phyloP scores from a whole-genome alignment of 2,329 filamentous ascomycete species.

The Neonectria neomacrospora region DNA sequence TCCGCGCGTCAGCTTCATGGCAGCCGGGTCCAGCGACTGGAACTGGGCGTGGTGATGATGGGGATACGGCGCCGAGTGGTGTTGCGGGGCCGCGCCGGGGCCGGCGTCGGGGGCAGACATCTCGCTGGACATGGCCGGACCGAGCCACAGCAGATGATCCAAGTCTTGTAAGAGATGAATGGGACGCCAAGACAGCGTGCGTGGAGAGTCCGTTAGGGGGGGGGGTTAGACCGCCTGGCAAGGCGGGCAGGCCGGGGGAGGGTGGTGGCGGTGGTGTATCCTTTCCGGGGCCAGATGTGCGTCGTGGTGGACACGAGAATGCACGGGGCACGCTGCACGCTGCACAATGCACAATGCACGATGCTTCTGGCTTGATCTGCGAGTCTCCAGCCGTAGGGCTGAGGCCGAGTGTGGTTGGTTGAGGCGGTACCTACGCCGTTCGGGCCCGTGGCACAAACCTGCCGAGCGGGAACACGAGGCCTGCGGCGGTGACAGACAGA shows the following conservation, averaged over 20 bases:
- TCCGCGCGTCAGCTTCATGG: constrained; percentile 67
- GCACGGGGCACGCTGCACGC: constrained; percentile 10
- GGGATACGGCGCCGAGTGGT: constrained; percentile 31
- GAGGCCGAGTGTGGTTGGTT: constrained; percentile 19
- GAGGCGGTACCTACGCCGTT: constrained; percentile 2
- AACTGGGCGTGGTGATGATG: constrained; percentile 35
- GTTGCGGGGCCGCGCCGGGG: constrained; percentile 40
- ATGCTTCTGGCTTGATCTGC: background rate
- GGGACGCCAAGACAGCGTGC: constrained; percentile 9
- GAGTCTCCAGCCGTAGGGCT: constrained; percentile 25
- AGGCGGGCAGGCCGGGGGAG: constrained; percentile 4
- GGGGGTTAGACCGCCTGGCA: constrained; percentile 4
- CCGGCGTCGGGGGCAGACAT: constrained; percentile 35
- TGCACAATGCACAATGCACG: background rate
- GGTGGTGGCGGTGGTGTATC: background rate
- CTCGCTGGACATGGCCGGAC: constrained; percentile 21
- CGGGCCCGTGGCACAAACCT: constrained; percentile 15
- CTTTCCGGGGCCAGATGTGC: constrained; percentile 8
- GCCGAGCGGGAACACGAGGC: constrained; percentile 3
- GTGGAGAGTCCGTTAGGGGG: constrained; percentile 10
- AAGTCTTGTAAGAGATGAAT: background rate
- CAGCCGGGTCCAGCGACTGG: constrained; percentile 53
- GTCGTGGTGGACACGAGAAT: constrained; percentile 1
- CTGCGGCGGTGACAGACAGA: constrained; percentile 8
- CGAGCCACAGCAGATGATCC: background rate